phyloP scores from a whole-genome alignment of 2,329 filamentous ascomycete species.

The Orbilia brochopaga region DNA sequence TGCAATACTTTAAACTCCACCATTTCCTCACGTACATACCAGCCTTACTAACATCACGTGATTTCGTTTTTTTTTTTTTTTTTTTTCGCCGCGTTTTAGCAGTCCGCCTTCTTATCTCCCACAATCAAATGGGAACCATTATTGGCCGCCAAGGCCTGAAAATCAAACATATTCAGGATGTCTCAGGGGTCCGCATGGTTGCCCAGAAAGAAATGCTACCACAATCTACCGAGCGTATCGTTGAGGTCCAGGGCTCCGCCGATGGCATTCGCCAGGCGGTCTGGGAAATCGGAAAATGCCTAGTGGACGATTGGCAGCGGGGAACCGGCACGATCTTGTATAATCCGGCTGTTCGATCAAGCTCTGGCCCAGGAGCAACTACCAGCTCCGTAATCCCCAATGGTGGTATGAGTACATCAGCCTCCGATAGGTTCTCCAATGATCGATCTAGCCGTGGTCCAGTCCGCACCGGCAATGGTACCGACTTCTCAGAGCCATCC shows the following conservation, averaged over 20 bases:
- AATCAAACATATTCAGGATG: constrained; percentile 99
- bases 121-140: constrained; percentile 99
- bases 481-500: constrained; percentile 84
- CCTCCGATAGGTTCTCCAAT: constrained; percentile 58
- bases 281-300: constrained; percentile 98
- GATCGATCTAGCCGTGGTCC: constrained; percentile 68
- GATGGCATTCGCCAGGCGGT: constrained; percentile 94
- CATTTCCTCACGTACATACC: constrained; percentile 1
- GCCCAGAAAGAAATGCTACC: constrained; percentile 99
- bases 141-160: constrained; percentile 95
- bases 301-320: constrained; percentile 96
- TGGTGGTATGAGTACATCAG: constrained; percentile 61
- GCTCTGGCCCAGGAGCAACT: constrained; percentile 66
- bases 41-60: constrained; percentile 4
- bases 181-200: constrained; percentile 96
- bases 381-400: constrained; percentile 56
- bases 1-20: constrained; percentile 7
- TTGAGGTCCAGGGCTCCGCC: constrained; percentile 93
- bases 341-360: constrained; percentile 91
- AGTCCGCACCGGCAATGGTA: constrained; percentile 93
- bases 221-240: constrained; percentile 96
- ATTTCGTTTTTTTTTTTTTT: too few relatives aligned
- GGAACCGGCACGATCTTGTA: constrained; percentile 96
- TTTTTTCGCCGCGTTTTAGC: constrained; percentile 82
- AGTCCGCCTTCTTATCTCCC: constrained; percentile 95